phyloP scores from a whole-genome alignment of 2,329 filamentous ascomycete species.

The Cladophialophora bantiana region DNA sequence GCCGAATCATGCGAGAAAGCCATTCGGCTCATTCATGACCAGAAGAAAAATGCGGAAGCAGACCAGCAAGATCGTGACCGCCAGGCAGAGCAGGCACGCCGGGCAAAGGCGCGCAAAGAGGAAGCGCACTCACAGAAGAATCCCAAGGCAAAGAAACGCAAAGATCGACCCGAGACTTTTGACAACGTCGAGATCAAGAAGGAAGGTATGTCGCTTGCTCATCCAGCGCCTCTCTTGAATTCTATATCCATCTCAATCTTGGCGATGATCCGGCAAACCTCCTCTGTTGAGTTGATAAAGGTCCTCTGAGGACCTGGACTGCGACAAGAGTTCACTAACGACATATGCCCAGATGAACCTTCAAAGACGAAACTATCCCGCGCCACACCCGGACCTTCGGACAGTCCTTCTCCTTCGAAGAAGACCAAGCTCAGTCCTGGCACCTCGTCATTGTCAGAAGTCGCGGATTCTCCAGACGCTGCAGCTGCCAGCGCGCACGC shows the following conservation, averaged over 20 bases:
- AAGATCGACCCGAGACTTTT: constrained; percentile 67
- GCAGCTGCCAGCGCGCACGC: constrained; percentile 62
- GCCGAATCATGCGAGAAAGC: constrained; percentile 65
- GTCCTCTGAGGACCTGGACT: neutral
- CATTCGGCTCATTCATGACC: constrained; percentile 65
- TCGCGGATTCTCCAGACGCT: constrained; percentile 43
- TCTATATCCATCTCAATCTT: constrained; percentile 4
- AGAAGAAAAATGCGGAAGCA: constrained; percentile 63
- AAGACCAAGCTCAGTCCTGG: constrained; percentile 42
- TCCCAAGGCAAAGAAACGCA: constrained; percentile 78
- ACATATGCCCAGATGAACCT: constrained; percentile 30
- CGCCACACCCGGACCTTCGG: constrained; percentile 35
- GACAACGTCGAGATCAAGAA: constrained; percentile 62
- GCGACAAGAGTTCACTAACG: constrained; percentile 18
- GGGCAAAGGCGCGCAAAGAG: constrained; percentile 54
- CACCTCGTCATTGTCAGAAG: constrained; percentile 42
- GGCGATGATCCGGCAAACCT: constrained; percentile 12
- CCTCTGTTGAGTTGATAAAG: constrained; percentile 6
- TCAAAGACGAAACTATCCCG: constrained; percentile 31
- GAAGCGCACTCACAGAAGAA: constrained; percentile 57
- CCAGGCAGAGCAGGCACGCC: constrained; percentile 55
- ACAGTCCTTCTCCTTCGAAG: constrained; percentile 41
- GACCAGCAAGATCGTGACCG: constrained; percentile 61
- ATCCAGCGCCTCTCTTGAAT: neutral
- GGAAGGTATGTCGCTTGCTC: constrained; percentile 58